A percentile compares a stretch with the other conserved stretches of the same genome.
These are phyloP conservation scores for Byssoonygena ceratinophila DNA, from an alignment of 2,329 filamentous ascomycete species.

Conservation along the genomic window DNA sequence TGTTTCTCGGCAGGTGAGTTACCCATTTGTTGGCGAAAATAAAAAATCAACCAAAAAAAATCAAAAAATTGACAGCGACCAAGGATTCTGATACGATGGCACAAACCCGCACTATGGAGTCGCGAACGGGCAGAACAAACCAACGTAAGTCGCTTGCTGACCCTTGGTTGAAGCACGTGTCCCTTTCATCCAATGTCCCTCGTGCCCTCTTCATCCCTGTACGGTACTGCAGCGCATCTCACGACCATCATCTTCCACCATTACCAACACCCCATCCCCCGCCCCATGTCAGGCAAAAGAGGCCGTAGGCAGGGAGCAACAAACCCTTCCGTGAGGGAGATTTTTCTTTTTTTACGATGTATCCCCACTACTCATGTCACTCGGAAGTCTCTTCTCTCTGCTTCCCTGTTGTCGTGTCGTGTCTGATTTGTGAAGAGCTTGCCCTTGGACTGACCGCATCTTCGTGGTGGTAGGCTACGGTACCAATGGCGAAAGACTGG, in stretches of 20 bases:
- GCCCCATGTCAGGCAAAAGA: background rate
- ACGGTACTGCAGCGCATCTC: background rate
- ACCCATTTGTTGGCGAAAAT: background rate
- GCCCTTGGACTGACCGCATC: background rate
- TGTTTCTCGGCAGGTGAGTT: background rate
- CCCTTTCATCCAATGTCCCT: constrained; percentile 12
- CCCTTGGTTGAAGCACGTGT: constrained; percentile 21
- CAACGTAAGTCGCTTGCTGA: constrained; percentile 35
- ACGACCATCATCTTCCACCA: background rate
- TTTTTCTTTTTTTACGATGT: background rate
- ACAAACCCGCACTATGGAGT: constrained; percentile 37
- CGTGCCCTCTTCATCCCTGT: constrained; percentile 9
- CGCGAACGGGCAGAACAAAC: constrained; percentile 40
- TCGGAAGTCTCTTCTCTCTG: background rate
- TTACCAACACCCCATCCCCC: background rate
- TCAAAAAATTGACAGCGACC: background rate
- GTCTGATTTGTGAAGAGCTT: background rate
- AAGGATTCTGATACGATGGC: constrained; percentile 26
- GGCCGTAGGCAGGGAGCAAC: background rate
- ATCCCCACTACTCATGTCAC: background rate
- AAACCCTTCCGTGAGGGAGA: background rate
- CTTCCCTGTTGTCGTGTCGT: background rate
- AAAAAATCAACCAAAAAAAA: background rate
- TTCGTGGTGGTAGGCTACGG: constrained; percentile 60
- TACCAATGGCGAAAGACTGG: constrained; percentile 80